A percentile compares a stretch with the other conserved stretches of the same genome.
phyloP scores from a whole-genome alignment of 2,329 filamentous ascomycete species.

The Scytalidium lignicola region DNA sequence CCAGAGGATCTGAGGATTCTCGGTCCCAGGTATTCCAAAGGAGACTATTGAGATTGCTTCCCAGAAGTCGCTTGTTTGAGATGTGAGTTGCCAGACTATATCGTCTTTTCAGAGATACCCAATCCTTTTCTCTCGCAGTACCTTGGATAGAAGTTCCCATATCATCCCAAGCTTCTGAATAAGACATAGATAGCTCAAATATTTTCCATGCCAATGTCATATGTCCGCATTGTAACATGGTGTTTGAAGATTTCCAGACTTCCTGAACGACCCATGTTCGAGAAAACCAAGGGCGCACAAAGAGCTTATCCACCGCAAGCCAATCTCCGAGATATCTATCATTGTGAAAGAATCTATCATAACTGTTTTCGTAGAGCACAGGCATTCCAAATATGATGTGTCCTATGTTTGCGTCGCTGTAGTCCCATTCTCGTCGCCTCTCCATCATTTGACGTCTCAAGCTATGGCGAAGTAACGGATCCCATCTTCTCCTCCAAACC shows the following conservation, averaged over 20 bases:
- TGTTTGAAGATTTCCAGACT: constrained; percentile 1
- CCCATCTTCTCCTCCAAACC: not conserved
- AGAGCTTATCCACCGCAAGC: not conserved
- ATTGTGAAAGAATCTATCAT: not conserved
- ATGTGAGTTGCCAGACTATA: not conserved
- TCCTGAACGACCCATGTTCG: constrained; percentile 3
- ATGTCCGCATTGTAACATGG: not conserved
- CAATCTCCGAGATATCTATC: not conserved
- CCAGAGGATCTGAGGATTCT: not conserved
- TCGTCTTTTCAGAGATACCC: not conserved
- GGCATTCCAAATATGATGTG: not conserved
- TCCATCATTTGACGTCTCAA: not conserved
- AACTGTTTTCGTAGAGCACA: not conserved
- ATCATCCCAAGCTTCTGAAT: not conserved
- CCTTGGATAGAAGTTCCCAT: not conserved
- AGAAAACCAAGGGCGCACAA: constrained; percentile 1
- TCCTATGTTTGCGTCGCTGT: not conserved
- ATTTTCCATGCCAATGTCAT: not conserved
- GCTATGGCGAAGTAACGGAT: not conserved
- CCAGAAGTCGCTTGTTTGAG: not conserved
- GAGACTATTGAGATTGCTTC: not conserved
- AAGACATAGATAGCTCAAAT: not conserved
- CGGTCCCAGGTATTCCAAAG: not conserved
- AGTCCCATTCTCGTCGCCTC: not conserved
- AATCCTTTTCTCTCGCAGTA: not conserved